Conservation (phyloP, 2,329 filamentous ascomycete species). For the Sporothrix globosa region DNA sequence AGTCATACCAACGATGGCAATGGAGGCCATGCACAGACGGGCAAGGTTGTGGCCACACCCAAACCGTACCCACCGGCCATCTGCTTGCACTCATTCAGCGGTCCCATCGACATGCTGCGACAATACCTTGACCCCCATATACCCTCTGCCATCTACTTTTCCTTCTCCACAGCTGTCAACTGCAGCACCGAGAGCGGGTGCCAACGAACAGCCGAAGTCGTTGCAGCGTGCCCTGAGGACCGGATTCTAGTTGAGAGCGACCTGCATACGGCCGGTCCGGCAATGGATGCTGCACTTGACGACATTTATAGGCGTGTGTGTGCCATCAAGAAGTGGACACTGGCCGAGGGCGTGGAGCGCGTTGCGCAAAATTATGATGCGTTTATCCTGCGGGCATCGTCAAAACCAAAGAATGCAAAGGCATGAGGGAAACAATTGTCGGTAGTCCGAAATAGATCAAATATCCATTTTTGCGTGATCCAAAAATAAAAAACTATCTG, state of each 20-base stretch:
- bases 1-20: conserved; percentile 34
- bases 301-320: conserved; percentile 78
- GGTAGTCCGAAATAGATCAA: neutral
- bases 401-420: neutral
- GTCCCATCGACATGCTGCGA: conserved; percentile 70
- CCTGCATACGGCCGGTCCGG: conserved; percentile 75
- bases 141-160: conserved; percentile 80
- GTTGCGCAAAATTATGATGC: conserved; percentile 75
- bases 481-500: conserved; percentile 20
- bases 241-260: conserved; percentile 88
- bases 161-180: conserved; percentile 85
- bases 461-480: neutral
- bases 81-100: conserved; percentile 93
- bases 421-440: neutral
- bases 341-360: conserved; percentile 69
- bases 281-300: conserved; percentile 78
- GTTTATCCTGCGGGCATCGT: conserved; percentile 63
- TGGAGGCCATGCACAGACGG: neutral
- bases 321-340: conserved; percentile 72
- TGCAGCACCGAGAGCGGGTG: conserved; percentile 58
- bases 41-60: conserved; percentile 27
- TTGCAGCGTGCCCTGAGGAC: conserved; percentile 75
- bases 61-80: conserved; percentile 79
- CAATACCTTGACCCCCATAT: conserved; percentile 76
- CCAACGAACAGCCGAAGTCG: conserved; percentile 62